Conservation (phyloP, 2,329 filamentous ascomycete species). For the Beauveria rudraprayagi region DNA sequence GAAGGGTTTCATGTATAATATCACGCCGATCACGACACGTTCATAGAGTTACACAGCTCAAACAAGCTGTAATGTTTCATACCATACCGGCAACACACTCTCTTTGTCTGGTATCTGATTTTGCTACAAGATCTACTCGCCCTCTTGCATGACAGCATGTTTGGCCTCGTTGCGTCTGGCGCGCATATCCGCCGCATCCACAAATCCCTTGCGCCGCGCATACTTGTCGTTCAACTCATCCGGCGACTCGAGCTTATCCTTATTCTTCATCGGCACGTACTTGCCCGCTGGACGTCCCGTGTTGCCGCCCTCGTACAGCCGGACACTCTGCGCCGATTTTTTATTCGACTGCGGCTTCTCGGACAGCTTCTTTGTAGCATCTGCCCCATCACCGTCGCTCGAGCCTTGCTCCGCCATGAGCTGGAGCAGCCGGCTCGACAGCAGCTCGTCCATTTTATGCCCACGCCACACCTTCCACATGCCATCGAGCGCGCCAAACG, state of each 20-base stretch:
- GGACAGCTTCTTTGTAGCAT: not conserved
- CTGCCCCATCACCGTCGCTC: not conserved
- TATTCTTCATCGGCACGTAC: conserved; percentile 50
- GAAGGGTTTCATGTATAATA: not conserved
- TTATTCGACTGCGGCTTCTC: conserved; percentile 6
- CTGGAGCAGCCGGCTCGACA: conserved; percentile 67
- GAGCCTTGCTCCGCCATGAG: conserved; percentile 37
- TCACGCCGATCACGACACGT: not conserved
- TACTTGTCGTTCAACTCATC: conserved; percentile 53
- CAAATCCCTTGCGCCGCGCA: conserved; percentile 53
- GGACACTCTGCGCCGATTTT: conserved; percentile 20
- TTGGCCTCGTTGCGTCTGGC: conserved; percentile 24
- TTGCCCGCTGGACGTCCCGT: conserved; percentile 39
- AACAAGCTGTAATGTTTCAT: not conserved
- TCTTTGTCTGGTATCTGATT: not conserved
- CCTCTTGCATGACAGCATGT: conserved; percentile 20
- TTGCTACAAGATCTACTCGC: conserved; percentile 14
- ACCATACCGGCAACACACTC: not conserved
- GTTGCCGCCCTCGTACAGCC: conserved; percentile 49
- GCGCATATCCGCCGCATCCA: conserved; percentile 41
- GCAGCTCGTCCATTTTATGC: conserved; percentile 81
- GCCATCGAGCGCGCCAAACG: conserved; percentile 59
- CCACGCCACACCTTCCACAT: conserved; percentile 79
- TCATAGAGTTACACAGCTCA: not conserved
- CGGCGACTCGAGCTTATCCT: conserved; percentile 38